Conservation (phyloP, 1,284 basidiomycete species). For the Ustilago loliicola region DNA sequence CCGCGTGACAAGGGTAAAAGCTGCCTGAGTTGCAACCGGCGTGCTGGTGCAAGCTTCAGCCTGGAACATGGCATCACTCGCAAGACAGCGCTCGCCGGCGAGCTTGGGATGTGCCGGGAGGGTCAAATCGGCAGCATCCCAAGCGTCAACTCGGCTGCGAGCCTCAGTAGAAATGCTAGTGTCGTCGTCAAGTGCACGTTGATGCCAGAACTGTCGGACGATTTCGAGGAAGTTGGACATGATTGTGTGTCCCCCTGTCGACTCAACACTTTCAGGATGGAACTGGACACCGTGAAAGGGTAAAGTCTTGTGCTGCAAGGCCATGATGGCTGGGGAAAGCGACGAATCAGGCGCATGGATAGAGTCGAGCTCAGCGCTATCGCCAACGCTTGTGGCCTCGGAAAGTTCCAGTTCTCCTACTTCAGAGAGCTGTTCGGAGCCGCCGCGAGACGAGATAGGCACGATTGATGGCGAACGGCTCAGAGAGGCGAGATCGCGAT, state of each 20-base stretch:
- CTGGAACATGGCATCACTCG: neutral
- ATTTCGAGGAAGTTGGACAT: conserved; percentile 62
- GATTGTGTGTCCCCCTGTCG: conserved; percentile 47
- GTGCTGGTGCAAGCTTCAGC: neutral
- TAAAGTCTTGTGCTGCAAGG: conserved; percentile 56
- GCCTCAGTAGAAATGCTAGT: conserved; percentile 12
- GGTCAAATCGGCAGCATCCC: conserved; percentile 11
- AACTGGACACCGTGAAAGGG: conserved; percentile 95
- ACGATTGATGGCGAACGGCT: conserved; percentile 42
- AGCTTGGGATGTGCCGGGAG: conserved; percentile 30
- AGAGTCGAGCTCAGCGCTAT: conserved; percentile 11
- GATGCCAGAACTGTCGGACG: conserved; percentile 50
- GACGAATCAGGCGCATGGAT: neutral
- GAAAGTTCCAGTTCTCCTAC: conserved; percentile 26
- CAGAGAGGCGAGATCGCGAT: conserved; percentile 31
- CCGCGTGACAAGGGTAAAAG: conserved; percentile 15
- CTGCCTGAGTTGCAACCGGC: no score
- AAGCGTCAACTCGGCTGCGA: conserved; percentile 14
- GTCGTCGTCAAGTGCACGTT: neutral
- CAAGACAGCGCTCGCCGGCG: conserved; percentile 41
- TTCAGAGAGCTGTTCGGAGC: conserved; percentile 37
- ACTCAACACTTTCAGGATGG: conserved; percentile 78
- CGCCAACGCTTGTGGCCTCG: conserved; percentile 30
- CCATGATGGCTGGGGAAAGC: conserved; percentile 55
- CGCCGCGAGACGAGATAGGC: conserved; percentile 27